phyloP scores from a whole-genome alignment of 78 protist genomes.

The Bodo saltans region DNA sequence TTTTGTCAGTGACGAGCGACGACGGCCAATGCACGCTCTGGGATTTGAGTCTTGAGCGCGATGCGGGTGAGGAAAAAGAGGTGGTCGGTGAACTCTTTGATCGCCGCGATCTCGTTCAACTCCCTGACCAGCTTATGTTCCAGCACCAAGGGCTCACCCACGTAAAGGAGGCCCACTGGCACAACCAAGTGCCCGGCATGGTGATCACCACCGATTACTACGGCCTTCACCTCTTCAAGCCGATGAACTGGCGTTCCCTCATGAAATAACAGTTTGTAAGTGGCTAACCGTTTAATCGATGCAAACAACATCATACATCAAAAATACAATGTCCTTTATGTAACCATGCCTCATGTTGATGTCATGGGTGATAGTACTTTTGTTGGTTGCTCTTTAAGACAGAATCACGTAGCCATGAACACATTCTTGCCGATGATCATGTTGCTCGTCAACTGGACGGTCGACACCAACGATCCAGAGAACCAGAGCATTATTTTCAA shows the following conservation, averaged over 20 bases:
- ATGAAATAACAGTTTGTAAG: background rate
- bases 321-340: no score
- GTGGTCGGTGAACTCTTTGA: constrained; percentile 6
- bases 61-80: constrained; percentile 52
- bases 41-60: constrained; percentile 87
- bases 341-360: no score
- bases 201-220: constrained; percentile 72
- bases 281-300: no score
- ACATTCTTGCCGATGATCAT: background rate
- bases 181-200: constrained; percentile 79
- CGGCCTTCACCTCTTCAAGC: constrained; percentile 77
- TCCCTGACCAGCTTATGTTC: constrained; percentile 28
- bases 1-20: constrained; percentile 70
- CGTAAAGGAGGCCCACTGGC: constrained; percentile 90
- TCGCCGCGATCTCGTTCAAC: background rate
- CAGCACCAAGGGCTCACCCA: constrained; percentile 73
- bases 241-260: constrained; percentile 30
- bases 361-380: background rate
- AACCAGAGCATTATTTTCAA: no score
- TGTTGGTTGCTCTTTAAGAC: background rate
- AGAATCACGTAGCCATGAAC: background rate
- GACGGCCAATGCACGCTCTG: constrained; percentile 77
- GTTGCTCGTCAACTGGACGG: background rate
- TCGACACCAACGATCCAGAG: no score
- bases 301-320: no score